These are phyloP conservation scores for Lasiosphaeria ovina DNA, from an alignment of 495 filamentous ascomycete species.

Conservation along the genomic window DNA sequence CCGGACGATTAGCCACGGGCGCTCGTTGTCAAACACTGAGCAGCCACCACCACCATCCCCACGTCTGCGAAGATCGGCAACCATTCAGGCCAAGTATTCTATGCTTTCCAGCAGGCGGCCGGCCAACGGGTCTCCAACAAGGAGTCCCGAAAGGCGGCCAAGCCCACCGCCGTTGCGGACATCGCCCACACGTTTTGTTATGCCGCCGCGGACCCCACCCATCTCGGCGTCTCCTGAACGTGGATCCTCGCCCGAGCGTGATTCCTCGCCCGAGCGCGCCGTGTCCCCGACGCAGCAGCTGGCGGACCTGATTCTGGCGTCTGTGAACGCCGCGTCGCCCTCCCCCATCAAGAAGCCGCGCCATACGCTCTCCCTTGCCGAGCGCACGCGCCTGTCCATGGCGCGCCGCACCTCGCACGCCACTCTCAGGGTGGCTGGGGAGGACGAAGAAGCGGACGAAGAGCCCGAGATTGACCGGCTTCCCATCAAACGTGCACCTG, in stretches of 20 bases:
- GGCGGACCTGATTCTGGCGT: slow-evolving; percentile 56
- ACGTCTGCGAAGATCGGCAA: slow-evolving; percentile 21
- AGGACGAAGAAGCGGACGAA: slow-evolving; percentile 28
- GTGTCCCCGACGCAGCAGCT: slow-evolving; percentile 48
- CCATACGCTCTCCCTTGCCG: slow-evolving; percentile 53
- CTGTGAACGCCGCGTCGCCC: slow-evolving; percentile 49
- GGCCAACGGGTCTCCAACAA: slow-evolving; percentile 7
- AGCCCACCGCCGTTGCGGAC: slow-evolving; percentile 18
- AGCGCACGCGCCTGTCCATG: slow-evolving; percentile 52
- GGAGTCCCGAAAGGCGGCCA: slow-evolving; percentile 11
- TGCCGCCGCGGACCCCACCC: not conserved
- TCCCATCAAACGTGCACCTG: slow-evolving; percentile 25
- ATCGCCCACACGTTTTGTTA: not conserved
- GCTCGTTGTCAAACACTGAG: slow-evolving; percentile 4
- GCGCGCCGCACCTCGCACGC: slow-evolving; percentile 39
- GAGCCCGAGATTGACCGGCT: slow-evolving; percentile 24
- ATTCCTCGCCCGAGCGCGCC: slow-evolving; percentile 12
- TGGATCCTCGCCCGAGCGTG: not conserved
- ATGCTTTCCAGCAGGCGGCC: slow-evolving; percentile 2
- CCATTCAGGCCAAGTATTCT: slow-evolving; percentile 17
- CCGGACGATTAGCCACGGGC: slow-evolving; percentile 17
- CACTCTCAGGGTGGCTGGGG: slow-evolving; percentile 5
- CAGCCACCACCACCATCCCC: slow-evolving; percentile 14
- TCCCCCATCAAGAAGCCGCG: slow-evolving; percentile 53
- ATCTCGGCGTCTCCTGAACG: slow-evolving; percentile 6